Base-by-base conservation (phyloP, 2,329 filamentous ascomycete species). In the Cladosporium velox region DNA sequence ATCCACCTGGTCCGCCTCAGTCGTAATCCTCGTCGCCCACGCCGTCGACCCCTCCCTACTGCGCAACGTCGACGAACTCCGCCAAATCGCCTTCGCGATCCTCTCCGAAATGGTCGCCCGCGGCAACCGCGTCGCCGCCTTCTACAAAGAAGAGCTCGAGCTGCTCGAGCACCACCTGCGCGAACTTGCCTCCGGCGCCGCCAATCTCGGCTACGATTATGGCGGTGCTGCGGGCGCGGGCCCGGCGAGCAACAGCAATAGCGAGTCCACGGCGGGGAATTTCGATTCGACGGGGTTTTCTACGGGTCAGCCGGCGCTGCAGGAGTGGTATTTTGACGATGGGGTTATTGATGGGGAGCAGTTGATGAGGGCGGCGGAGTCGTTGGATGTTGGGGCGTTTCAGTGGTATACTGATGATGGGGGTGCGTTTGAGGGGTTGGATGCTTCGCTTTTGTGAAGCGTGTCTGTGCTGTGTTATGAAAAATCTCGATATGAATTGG, bases 361-460 rank as follows among this genome's bases (percentile, higher is more conserved):
- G 35, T 47, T 64, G 61, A 44, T 64, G 61, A 97, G 88, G 69
- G 99, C 86, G 79, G 99, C 95, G 79, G 95, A 96, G 82, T 99
- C 95, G 59, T 92, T 93, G 49, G 98, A 64, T 47, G 15, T 64
- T 35, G 61, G 55, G 8, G 61, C 61, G 24, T 64, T 64, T 15
- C 61, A 64, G 61, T 64, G 61, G 61, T 64, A 64, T 41, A 47
- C 51, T 32, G 61, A 57, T 14, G 35, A 54, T 32, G 32, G 30
- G n/a, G 26, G 24, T 18, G 49, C 49, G 6, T 57, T 64, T 34
- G 61, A 64, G 51, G 61, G 61, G 4, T 21, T 64, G 49, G 61
- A 64, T 49, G 61, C 61, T 24, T 57, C 51, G 24, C 28, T 64
- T 35, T 34, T 64, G 61, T 64, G 12, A 10, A 3, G 14, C 3